Conservation (phyloP, 768 basidiomycete species). For the Mycena sanguinolenta region DNA sequence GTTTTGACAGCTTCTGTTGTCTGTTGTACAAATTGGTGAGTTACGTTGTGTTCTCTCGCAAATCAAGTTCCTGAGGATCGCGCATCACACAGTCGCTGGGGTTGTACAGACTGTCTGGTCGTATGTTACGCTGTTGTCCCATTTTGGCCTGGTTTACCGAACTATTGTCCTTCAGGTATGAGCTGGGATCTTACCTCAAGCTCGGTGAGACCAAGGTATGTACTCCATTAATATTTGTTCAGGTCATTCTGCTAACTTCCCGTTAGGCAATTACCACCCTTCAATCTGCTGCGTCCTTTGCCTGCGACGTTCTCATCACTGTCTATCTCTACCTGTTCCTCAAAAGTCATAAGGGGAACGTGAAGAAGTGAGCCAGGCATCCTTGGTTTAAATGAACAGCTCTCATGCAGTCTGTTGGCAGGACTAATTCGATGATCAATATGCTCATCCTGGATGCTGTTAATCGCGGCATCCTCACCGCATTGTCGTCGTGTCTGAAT, state of each 20-base stretch:
- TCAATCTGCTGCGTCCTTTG: slow-evolving; percentile 25
- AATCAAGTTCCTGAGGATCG: background rate
- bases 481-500: slow-evolving; percentile 23
- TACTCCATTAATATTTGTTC: background rate
- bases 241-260: background rate
- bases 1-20: background rate
- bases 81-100: background rate
- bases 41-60: background rate
- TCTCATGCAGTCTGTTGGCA: background rate
- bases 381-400: background rate
- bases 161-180: background rate
- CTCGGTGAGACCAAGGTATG: slow-evolving; percentile 11
- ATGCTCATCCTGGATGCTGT: slow-evolving; percentile 31
- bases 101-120: slow-evolving; percentile 7
- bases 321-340: slow-evolving; percentile 21
- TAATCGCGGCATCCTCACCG: slow-evolving; percentile 27
- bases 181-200: slow-evolving; percentile 7
- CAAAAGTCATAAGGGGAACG: slow-evolving; percentile 21
- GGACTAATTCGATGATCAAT: slow-evolving; percentile 32
- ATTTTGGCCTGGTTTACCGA: background rate
- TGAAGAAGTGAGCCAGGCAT: slow-evolving; percentile 12
- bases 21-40: background rate
- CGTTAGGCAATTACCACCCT: slow-evolving; percentile 28
- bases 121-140: background rate
- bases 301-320: slow-evolving; percentile 31